Percentiles rank a stretch among this genome's conserved stretches.
Conservation (phyloP, 1,284 basidiomycete genomes). For the Boletus coffeatus region DNA sequence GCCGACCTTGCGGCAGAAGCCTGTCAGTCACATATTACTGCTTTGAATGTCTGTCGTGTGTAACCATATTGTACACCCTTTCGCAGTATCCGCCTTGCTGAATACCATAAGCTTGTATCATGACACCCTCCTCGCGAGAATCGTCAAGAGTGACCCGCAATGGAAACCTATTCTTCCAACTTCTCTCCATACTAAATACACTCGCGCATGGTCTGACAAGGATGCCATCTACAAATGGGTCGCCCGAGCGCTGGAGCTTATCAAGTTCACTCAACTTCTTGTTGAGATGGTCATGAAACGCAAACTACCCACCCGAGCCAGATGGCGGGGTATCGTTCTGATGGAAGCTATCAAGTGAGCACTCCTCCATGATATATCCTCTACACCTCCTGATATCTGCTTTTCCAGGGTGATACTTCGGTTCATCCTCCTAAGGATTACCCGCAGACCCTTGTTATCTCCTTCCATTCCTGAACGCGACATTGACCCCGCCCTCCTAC, state of each 20-base stretch:
- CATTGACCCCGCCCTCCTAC: constrained; percentile 67
- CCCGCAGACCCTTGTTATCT: constrained; percentile 66
- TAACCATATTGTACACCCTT: constrained; percentile 16
- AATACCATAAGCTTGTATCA: constrained; percentile 84
- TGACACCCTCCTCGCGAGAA: constrained; percentile 72
- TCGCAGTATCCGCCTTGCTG: constrained; percentile 62
- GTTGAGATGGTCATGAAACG: constrained; percentile 82
- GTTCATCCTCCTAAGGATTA: constrained; percentile 63
- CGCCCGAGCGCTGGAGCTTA: constrained; percentile 65
- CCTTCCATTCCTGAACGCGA: constrained; percentile 83
- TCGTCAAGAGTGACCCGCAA: constrained; percentile 57
- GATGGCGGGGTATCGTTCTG: constrained; percentile 69
- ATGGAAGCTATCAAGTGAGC: constrained; percentile 80
- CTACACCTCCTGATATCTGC: constrained; percentile 6
- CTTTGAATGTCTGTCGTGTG: constrained; percentile 6
- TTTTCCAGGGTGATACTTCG: constrained; percentile 63
- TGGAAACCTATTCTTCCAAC: constrained; percentile 66
- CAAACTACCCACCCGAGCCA: constrained; percentile 53
- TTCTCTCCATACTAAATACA: constrained; percentile 73
- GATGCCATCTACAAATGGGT: constrained; percentile 68
- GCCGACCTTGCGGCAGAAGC: constrained; percentile 91
- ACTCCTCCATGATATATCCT: background rate
- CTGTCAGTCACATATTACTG: constrained; percentile 51
- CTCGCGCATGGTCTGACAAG: constrained; percentile 74
- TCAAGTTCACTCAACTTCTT: constrained; percentile 76